Conservation (phyloP, 768 basidiomycete genomes). For the Tephrocybe sp. region DNA sequence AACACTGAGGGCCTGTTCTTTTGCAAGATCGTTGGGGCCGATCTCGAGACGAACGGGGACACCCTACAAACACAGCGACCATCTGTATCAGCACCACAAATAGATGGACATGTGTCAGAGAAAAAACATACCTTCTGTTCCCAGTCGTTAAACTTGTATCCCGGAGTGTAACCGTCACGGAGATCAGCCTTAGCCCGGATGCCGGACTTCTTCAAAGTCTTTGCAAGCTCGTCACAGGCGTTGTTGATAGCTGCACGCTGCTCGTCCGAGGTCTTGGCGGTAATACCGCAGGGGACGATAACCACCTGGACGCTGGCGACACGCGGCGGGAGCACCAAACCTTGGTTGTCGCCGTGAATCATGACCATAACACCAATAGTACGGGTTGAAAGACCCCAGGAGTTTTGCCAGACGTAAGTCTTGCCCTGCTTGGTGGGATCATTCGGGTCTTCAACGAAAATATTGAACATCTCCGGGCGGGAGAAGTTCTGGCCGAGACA, state of each 20-base stretch:
- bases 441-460: slow-evolving; percentile 91
- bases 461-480: slow-evolving; percentile 94
- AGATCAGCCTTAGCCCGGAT: slow-evolving; percentile 88
- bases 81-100: slow-evolving; percentile 4
- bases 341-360: slow-evolving; percentile 98
- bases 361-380: slow-evolving; percentile 99
- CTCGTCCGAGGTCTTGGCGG: slow-evolving; percentile 73
- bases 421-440: slow-evolving; percentile 66
- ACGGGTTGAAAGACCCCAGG: slow-evolving; percentile 96
- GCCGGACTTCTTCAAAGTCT: slow-evolving; percentile 65
- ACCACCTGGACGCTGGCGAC: slow-evolving; percentile 92
- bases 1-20: slow-evolving; percentile 77
- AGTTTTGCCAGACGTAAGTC: slow-evolving; percentile 94
- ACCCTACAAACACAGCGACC: slow-evolving; percentile 49
- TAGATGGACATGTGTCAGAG: neutral
- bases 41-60: slow-evolving; percentile 97
- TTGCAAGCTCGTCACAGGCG: slow-evolving; percentile 75
- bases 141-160: slow-evolving; percentile 99
- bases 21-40: slow-evolving; percentile 87
- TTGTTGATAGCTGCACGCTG: slow-evolving; percentile 69
- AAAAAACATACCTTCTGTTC: slow-evolving; percentile 77
- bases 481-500: slow-evolving; percentile 99
- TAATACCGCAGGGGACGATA: slow-evolving; percentile 91
- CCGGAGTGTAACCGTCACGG: slow-evolving; percentile 94
- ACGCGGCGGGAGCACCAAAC: slow-evolving; percentile 93